Percentiles rank a stretch among this genome's conserved stretches.
Evolutionary conservation across 2,329 filamentous ascomycete genomes (phyloP).

Genomic region (Neonectria hederae): DNA sequence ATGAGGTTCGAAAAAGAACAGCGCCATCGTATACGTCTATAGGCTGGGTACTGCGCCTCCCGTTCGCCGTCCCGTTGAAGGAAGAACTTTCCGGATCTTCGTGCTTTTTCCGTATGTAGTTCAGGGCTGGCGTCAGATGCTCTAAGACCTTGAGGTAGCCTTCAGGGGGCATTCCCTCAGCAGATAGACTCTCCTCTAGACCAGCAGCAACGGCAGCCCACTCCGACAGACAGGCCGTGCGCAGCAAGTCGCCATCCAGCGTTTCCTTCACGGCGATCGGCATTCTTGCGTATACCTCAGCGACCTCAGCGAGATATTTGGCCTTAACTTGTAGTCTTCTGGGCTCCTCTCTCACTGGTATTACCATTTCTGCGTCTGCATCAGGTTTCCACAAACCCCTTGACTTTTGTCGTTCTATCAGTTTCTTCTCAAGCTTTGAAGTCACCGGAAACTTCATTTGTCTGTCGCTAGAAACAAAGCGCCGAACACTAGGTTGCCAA

Average conservation of each 20-base stretch:
- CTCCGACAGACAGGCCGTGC: background rate
- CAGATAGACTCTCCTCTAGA: background rate
- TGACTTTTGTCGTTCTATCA: background rate
- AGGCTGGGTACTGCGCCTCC: background rate
- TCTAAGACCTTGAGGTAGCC: slow-evolving; percentile 1
- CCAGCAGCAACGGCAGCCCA: slow-evolving; percentile 2
- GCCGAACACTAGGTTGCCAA: background rate
- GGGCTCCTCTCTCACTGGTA: background rate
- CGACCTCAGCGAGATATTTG: background rate
- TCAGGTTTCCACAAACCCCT: background rate
- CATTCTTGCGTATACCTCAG: background rate
- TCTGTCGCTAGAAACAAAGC: background rate
- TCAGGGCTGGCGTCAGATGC: background rate
- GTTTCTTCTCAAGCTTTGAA: background rate
- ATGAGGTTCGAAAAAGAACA: background rate
- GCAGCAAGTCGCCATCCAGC: background rate
- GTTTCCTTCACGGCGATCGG: background rate
- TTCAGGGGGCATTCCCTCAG: background rate
- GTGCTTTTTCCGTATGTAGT: background rate
- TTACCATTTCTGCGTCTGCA: background rate
- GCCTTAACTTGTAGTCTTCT: background rate
- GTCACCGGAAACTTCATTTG: background rate
- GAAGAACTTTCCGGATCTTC: background rate
- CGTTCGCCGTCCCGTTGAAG: background rate
- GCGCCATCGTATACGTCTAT: background rate